A percentile compares a stretch with the other conserved stretches of the same genome.
phyloP scores from a whole-genome alignment of 2,329 filamentous ascomycete species.

The Fusarium multiceps region DNA sequence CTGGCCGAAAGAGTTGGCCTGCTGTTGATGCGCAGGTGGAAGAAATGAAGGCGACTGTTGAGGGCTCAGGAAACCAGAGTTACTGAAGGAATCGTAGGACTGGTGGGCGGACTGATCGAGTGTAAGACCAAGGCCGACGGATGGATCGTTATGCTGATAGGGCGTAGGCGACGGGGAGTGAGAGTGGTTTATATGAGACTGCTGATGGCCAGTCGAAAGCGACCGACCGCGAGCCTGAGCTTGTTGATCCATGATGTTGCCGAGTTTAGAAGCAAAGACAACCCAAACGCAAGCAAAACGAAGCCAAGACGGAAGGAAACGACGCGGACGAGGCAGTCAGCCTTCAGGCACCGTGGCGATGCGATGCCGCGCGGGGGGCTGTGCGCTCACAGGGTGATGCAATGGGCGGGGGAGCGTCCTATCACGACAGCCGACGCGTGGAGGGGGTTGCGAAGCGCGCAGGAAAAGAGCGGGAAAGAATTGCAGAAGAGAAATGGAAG shows the following conservation, averaged over 20 bases:
- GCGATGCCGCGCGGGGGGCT: constrained; percentile 50
- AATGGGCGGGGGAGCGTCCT: constrained; percentile 47
- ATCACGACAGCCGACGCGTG: constrained; percentile 47
- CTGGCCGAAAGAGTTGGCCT: constrained; percentile 43
- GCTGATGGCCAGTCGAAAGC: constrained; percentile 68
- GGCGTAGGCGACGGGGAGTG: constrained; percentile 73
- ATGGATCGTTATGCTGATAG: constrained; percentile 60
- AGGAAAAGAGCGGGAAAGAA: constrained; percentile 23
- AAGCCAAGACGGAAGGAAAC: constrained; percentile 28
- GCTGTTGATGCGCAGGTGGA: constrained; percentile 47
- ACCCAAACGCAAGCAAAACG: constrained; percentile 3
- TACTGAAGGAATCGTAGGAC: constrained; percentile 55
- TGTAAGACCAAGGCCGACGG: constrained; percentile 67
- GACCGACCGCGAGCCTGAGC: constrained; percentile 64
- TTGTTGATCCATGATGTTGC: constrained; percentile 57
- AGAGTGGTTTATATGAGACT: constrained; percentile 74
- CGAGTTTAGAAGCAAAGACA: constrained; percentile 46
- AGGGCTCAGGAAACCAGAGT: constrained; percentile 63
- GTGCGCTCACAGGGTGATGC: constrained; percentile 53
- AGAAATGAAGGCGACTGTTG: constrained; percentile 55
- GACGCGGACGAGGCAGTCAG: constrained; percentile 57
- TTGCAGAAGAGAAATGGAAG: constrained; percentile 21
- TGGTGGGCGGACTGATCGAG: constrained; percentile 62
- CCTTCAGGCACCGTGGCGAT: constrained; percentile 57
- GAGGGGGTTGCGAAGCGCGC: constrained; percentile 43